Evolutionary conservation across 108 stramenopile species (phyloP).

Genomic region (Pseudonitzschia pungens): DNA sequence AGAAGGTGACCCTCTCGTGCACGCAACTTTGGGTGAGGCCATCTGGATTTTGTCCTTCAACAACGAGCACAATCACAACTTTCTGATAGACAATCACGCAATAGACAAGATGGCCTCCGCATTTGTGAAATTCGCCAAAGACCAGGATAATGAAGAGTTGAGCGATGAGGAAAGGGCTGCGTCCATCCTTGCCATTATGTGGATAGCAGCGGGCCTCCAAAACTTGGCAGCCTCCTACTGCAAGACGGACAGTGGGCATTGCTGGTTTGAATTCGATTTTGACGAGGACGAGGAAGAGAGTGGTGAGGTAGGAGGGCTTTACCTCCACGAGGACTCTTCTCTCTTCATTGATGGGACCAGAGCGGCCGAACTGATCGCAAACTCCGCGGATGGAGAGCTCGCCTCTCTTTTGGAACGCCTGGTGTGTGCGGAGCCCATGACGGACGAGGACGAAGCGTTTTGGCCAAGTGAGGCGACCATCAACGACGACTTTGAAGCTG

Average conservation of each 20-base stretch:
- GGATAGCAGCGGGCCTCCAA: conserved; percentile 23
- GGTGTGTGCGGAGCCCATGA: not conserved
- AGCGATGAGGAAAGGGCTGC: not conserved
- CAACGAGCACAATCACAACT: not conserved
- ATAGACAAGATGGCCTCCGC: not conserved
- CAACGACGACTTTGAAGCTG: not conserved
- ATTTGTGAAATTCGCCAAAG: not conserved
- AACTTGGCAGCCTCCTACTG: conserved; percentile 29
- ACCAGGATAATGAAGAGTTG: not conserved
- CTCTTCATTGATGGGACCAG: not conserved
- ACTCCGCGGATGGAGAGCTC: not conserved
- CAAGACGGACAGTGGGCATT: conserved; percentile 16
- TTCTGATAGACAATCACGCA: not conserved
- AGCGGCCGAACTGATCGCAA: not conserved
- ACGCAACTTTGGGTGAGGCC: not conserved
- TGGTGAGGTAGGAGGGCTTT: not conserved
- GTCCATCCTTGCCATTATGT: conserved; percentile 11
- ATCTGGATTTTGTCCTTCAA: conserved; percentile 24
- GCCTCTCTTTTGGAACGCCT: not conserved
- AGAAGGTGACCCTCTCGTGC: not conserved
- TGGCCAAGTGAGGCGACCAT: not conserved
- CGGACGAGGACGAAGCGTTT: not conserved
- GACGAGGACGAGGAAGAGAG: not conserved
- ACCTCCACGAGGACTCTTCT: not conserved
- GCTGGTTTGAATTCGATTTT: conserved; percentile 13